Evolutionary conservation across 1,284 basidiomycete genomes (phyloP), one percentile per base, ranked within the genome.

Genomic region (Volvariella volvacea): DNA sequence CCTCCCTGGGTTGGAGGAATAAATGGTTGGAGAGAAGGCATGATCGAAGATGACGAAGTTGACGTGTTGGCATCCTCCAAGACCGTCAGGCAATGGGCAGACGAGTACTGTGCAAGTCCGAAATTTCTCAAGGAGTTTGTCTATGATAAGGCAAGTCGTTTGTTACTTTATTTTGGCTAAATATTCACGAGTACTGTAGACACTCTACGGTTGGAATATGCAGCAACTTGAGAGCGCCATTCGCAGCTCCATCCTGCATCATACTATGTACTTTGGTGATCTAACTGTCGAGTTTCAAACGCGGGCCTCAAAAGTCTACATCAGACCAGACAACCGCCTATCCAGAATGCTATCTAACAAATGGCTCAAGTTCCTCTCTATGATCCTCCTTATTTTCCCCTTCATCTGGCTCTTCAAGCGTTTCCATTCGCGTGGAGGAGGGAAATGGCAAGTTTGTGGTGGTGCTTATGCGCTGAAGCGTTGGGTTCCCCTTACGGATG

Each of bases 381-480:
- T 80, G 53, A 64, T 87, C 48, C 67, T 77, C 14, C 60, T 86
- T 49, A 67, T 88, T 46, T 88, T 77, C 55, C 85, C 84, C 0
- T 74, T 87, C 57, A 72, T 90, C 51, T 88, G 81, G 83, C 62
- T 88, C 7, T 86, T 76, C 62, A 76, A 76, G 54, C 74, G 75
- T 9, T 83, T 82, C 59, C 68, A 76, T 50, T 52, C 60, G 10
- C 66, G 61, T 0, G 82, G 83, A 9, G 83, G 83, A 12, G 83
- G 83, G 0, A 61, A 64, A 17, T 86, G 84, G 83, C 66, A 72
- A 50, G 77, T 86, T 12, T 80, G 79, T 40, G 84, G 84, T 12
- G 75, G 74, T 12, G 83, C 80, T 14, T 85, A 83, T 53, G 70
- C 82, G 14, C 62, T 87, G 38, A 83, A 81, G 57, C 62, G 59